These are phyloP conservation scores for Termitomyces sp. DNA, from an alignment of 768 basidiomycete genomes.

Conservation along the genomic window DNA sequence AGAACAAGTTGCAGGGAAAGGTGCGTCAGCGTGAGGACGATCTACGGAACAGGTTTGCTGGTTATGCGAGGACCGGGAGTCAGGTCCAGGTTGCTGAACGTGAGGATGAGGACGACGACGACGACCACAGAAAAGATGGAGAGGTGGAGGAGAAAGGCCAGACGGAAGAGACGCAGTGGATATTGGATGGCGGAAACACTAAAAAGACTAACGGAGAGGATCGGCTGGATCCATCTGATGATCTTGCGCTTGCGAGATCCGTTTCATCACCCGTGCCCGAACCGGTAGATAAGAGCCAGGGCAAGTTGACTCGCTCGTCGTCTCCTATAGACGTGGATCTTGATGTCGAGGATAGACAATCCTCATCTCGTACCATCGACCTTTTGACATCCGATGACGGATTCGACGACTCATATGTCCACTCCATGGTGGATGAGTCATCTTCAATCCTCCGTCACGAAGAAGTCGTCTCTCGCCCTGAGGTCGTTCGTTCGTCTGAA, in stretches of 20 bases:
- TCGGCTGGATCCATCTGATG: neutral
- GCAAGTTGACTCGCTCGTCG: constrained; percentile 6
- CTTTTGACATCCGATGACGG: constrained; percentile 13
- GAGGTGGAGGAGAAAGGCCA: constrained; percentile 13
- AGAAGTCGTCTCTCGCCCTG: constrained; percentile 25
- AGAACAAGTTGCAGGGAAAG: neutral
- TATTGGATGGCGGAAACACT: neutral
- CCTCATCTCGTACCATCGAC: constrained; percentile 11
- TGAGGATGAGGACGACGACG: constrained; percentile 15
- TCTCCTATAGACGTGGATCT: constrained; percentile 15
- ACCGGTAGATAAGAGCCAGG: neutral
- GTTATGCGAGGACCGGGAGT: constrained; percentile 49
- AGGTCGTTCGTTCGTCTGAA: constrained; percentile 32
- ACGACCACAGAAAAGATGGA: constrained; percentile 17
- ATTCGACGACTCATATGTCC: constrained; percentile 16
- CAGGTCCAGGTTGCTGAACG: constrained; percentile 17
- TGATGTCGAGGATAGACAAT: constrained; percentile 4
- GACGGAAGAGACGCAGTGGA: neutral
- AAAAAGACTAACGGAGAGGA: neutral
- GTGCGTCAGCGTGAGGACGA: constrained; percentile 15
- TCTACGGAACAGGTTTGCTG: constrained; percentile 42
- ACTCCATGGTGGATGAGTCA: constrained; percentile 12
- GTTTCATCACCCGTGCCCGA: neutral
- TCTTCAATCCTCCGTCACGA: constrained; percentile 10
- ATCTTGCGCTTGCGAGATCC: neutral